Conservation (phyloP, 352 stramenopile genomes). For the Phytopythium litorale region DNA sequence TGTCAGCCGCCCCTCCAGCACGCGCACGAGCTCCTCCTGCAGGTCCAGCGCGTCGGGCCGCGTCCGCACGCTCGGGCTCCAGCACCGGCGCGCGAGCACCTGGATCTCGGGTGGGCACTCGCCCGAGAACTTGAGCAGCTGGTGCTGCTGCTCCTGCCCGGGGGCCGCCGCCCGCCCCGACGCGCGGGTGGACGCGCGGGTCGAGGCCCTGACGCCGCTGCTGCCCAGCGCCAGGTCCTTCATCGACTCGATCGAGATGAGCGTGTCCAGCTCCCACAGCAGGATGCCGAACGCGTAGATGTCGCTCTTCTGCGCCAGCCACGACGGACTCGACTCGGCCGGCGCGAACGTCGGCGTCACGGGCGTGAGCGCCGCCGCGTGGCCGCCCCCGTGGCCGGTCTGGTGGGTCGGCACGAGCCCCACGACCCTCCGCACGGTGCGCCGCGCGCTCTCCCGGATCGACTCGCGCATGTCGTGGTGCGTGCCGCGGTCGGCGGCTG, state of each 20-base stretch:
- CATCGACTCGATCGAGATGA: slow-evolving; percentile 55
- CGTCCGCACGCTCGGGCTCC: slow-evolving; percentile 37
- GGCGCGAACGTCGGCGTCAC: slow-evolving; percentile 11
- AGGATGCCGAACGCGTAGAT: slow-evolving; percentile 72
- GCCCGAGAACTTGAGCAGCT: slow-evolving; percentile 53
- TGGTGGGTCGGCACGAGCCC: slow-evolving; percentile 4
- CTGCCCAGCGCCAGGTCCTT: slow-evolving; percentile 31
- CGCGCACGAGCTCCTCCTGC: slow-evolving; percentile 67
- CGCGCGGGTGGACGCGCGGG: background rate
- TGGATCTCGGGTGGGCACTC: slow-evolving; percentile 61
- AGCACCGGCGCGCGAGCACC: slow-evolving; percentile 52
- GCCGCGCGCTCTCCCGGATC: slow-evolving; percentile 35
- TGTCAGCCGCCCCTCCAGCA: slow-evolving; percentile 62
- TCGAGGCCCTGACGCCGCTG: slow-evolving; percentile 6
- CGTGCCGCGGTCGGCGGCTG: slow-evolving; percentile 6
- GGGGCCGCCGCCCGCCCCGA: background rate
- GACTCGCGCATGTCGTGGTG: slow-evolving; percentile 29
- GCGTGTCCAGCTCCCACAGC: slow-evolving; percentile 74
- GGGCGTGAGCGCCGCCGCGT: slow-evolving; percentile 6
- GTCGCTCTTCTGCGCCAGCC: slow-evolving; percentile 45
- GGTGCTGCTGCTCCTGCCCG: slow-evolving; percentile 26
- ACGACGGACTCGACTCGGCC: slow-evolving; percentile 13
- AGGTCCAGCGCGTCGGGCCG: slow-evolving; percentile 66
- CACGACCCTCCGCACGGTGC: background rate
- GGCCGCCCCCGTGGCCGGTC: background rate